Evolutionary conservation across 768 basidiomycete species (phyloP).

Genomic region (Brasilioporus rufonigricans): DNA sequence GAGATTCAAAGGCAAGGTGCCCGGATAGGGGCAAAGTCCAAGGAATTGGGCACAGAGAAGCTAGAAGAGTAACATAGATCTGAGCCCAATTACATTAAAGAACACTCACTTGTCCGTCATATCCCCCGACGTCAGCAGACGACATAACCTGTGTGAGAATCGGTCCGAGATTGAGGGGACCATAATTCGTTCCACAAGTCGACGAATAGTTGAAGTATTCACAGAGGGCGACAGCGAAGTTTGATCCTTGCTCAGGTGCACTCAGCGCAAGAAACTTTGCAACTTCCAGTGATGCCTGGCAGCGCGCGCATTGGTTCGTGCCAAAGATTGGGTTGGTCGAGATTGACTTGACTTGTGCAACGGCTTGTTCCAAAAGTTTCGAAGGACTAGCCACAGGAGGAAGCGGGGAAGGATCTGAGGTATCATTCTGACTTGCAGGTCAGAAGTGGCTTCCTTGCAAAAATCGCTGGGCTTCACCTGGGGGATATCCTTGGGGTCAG

Average conservation of each 20-base stretch:
- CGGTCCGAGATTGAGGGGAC: slow-evolving; percentile 49
- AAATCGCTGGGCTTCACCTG: slow-evolving; percentile 24
- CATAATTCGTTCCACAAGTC: slow-evolving; percentile 49
- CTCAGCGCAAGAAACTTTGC: slow-evolving; percentile 67
- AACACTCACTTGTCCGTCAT: slow-evolving; percentile 62
- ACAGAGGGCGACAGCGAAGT: slow-evolving; percentile 58
- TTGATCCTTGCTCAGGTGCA: slow-evolving; percentile 58
- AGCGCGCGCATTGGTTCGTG: slow-evolving; percentile 53
- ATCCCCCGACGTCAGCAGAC: slow-evolving; percentile 67
- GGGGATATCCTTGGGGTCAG: slow-evolving; percentile 60
- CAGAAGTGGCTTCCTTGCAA: background rate
- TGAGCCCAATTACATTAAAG: background rate
- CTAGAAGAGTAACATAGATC: slow-evolving; percentile 28
- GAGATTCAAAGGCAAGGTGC: slow-evolving; percentile 58
- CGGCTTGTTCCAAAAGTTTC: slow-evolving; percentile 48
- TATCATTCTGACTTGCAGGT: slow-evolving; percentile 43
- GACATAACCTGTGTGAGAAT: slow-evolving; percentile 70
- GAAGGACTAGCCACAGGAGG: slow-evolving; percentile 53
- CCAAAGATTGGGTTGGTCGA: slow-evolving; percentile 51
- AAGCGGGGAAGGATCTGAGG: slow-evolving; percentile 61
- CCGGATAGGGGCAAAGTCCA: slow-evolving; percentile 51
- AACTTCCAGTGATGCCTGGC: slow-evolving; percentile 58
- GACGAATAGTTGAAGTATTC: slow-evolving; percentile 52
- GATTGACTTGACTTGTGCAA: slow-evolving; percentile 57
- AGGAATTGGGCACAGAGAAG: slow-evolving; percentile 62